Percentiles rank a stretch among this genome's conserved stretches.
phyloP scores from a whole-genome alignment of 2,329 filamentous ascomycete genomes.

The Coleophoma crateriformis region DNA sequence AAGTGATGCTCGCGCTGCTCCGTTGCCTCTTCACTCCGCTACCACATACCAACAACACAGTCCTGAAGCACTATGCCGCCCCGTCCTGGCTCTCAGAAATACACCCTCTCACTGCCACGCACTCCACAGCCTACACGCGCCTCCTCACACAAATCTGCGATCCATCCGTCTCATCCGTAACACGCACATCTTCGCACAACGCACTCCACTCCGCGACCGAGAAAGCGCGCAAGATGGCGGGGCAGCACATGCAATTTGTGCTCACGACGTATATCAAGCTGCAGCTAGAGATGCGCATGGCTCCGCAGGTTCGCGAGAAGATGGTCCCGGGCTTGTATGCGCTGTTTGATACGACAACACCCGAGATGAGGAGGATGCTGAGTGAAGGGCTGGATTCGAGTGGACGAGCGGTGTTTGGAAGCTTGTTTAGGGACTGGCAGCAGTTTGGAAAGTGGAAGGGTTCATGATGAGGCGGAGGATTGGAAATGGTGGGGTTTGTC shows the following conservation, averaged over 20 bases:
- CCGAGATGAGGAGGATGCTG: constrained; percentile 48
- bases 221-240: constrained; percentile 54
- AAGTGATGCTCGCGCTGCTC: constrained; percentile 50
- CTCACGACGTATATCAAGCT: constrained; percentile 55
- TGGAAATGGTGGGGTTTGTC: too few species aligned
- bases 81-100: constrained; percentile 32
- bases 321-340: constrained; percentile 54
- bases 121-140: constrained; percentile 47
- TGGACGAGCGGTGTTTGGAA: constrained; percentile 52
- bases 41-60: constrained; percentile 15
- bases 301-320: constrained; percentile 44
- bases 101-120: constrained; percentile 28
- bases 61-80: constrained; percentile 17
- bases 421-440: constrained; percentile 53
- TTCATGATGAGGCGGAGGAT: background rate
- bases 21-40: constrained; percentile 41
- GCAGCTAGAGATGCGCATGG: constrained; percentile 50
- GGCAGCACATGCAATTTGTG: constrained; percentile 56
- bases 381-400: constrained; percentile 55
- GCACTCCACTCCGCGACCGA: constrained; percentile 55
- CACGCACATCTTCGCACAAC: constrained; percentile 29
- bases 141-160: constrained; percentile 56
- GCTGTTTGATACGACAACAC: constrained; percentile 51
- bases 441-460: constrained; percentile 58
- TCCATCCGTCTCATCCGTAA: constrained; percentile 50